phyloP scores from a whole-genome alignment of 2,329 filamentous ascomycete genomes.

The Triangularia setosa region DNA sequence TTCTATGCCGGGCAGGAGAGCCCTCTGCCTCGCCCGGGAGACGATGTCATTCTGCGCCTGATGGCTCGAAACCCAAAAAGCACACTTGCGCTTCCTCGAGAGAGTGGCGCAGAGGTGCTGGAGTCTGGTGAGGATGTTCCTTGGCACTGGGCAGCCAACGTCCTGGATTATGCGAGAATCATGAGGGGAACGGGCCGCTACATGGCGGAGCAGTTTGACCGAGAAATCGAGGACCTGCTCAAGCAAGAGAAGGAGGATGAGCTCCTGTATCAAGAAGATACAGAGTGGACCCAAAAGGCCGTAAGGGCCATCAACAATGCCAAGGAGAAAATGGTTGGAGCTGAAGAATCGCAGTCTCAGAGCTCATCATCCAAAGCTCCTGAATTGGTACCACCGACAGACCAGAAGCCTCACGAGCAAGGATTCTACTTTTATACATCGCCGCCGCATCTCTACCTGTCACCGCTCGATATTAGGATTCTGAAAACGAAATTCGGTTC shows the following conservation, averaged over 20 bases:
- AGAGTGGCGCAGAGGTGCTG: constrained; percentile 67
- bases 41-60: constrained; percentile 83
- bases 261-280: constrained; percentile 83
- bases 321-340: constrained; percentile 65
- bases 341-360: constrained; percentile 30
- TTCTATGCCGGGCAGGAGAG: constrained; percentile 90
- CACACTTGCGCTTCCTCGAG: constrained; percentile 81
- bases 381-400: neutral
- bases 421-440: constrained; percentile 84
- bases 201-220: constrained; percentile 74
- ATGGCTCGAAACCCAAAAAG: constrained; percentile 77
- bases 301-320: constrained; percentile 68
- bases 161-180: constrained; percentile 83
- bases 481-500: constrained; percentile 83
- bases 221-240: constrained; percentile 70
- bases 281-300: constrained; percentile 87
- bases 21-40: constrained; percentile 72
- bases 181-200: constrained; percentile 89
- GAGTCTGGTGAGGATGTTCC: constrained; percentile 73
- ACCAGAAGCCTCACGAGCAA: neutral
- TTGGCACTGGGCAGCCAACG: constrained; percentile 92
- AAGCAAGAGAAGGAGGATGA: constrained; percentile 85
- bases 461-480: constrained; percentile 86
- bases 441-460: constrained; percentile 82
- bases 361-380: constrained; percentile 4